phyloP scores from a whole-genome alignment of 129 eudicot species.

The Helichrysum umbraculigerum region DNA sequence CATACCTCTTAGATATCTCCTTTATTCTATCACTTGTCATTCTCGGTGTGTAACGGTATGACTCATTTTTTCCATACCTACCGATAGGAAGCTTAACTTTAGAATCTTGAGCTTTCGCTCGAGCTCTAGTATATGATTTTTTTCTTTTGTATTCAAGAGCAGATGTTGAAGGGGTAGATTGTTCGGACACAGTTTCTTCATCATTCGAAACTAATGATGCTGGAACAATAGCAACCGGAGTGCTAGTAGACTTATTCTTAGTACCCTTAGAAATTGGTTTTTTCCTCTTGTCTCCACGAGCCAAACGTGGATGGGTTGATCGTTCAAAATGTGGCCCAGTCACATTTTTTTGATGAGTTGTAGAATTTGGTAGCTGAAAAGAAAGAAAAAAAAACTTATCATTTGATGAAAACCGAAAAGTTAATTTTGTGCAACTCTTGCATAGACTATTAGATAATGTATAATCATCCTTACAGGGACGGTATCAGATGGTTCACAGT shows the following conservation, averaged over 20 bases:
- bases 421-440: not conserved
- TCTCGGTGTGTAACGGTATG: constrained; percentile 45
- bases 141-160: constrained; percentile 24
- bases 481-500: not conserved
- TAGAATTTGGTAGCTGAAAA: not conserved
- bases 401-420: not conserved
- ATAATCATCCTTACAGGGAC: not conserved
- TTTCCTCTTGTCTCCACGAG: too few relatives aligned
- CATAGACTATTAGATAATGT: not conserved
- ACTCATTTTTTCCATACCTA: constrained; percentile 29
- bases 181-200: constrained; percentile 25
- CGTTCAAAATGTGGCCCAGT: too few relatives aligned
- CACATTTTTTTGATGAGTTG: too few relatives aligned
- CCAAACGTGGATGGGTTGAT: too few relatives aligned
- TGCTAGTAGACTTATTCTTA: not conserved
- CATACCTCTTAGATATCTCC: constrained; percentile 48
- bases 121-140: constrained; percentile 21
- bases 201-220: constrained; percentile 24
- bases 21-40: constrained; percentile 51
- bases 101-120: constrained; percentile 8
- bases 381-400: not conserved
- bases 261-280: not conserved
- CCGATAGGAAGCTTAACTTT: constrained; percentile 34
- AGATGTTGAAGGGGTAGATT: constrained; percentile 13
- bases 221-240: constrained; percentile 29